Conservation (phyloP, 2,329 filamentous ascomycete species). For the Ophiostoma tasmaniense region DNA sequence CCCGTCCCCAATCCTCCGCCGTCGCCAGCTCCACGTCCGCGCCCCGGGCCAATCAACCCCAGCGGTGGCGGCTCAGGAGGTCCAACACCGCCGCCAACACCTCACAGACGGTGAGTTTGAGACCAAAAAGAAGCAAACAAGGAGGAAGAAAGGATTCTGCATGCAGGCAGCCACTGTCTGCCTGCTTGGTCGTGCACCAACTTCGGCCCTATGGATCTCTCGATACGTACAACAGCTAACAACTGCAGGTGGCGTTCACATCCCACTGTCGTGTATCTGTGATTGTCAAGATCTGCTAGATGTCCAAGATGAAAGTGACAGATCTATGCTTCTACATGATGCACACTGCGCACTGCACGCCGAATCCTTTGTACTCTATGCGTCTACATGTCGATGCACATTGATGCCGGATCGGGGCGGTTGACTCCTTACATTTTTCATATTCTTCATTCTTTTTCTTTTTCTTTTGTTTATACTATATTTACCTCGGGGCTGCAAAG, state of each 20-base stretch:
- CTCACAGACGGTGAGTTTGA: slow-evolving; percentile 3
- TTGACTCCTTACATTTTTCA: background rate
- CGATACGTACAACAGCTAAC: background rate
- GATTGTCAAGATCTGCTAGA: background rate
- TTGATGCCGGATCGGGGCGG: background rate
- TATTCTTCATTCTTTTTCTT: background rate
- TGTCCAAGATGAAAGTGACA: too few species aligned
- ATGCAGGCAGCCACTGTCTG: too few species aligned
- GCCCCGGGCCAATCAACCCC: slow-evolving; percentile 17
- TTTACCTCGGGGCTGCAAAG: background rate
- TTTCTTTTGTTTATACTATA: background rate
- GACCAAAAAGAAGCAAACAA: background rate
- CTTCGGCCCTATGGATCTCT: background rate
- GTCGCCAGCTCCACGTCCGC: slow-evolving; percentile 16
- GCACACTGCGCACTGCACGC: too few species aligned
- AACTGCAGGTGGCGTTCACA: background rate
- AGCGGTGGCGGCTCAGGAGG: slow-evolving; percentile 18
- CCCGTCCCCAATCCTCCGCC: slow-evolving; percentile 14
- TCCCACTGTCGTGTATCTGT: background rate
- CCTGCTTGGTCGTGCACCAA: background rate
- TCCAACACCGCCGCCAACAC: slow-evolving; percentile 19
- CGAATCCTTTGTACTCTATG: background rate
- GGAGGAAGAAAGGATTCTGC: background rate
- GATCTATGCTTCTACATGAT: background rate
- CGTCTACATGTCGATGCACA: background rate